phyloP scores from a whole-genome alignment of 768 basidiomycete genomes.

The Auriscalpium vulgare region DNA sequence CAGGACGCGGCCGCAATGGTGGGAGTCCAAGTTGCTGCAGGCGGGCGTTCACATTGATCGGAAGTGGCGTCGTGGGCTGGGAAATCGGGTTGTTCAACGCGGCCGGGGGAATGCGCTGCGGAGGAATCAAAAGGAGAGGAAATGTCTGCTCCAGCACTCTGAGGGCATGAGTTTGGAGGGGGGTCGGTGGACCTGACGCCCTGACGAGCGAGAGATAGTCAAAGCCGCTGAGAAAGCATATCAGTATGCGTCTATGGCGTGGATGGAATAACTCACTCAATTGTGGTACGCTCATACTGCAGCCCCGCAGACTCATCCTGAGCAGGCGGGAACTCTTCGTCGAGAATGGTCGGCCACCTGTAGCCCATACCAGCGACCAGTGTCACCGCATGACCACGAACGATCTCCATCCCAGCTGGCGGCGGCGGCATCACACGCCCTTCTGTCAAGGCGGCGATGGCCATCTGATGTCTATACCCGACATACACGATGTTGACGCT shows the following conservation, averaged over 20 bases:
- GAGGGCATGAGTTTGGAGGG: conserved; percentile 12
- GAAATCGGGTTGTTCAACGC: conserved; percentile 1
- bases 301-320: conserved; percentile 9
- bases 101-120: neutral
- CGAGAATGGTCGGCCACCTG: conserved; percentile 36
- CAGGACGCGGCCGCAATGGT: conserved; percentile 9
- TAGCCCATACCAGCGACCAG: conserved; percentile 29
- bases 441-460: conserved; percentile 5
- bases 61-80: conserved; percentile 1
- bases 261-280: conserved; percentile 6
- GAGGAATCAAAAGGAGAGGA: conserved; percentile 7
- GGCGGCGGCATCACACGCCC: conserved; percentile 20
- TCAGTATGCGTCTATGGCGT: neutral
- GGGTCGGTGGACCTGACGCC: conserved; percentile 10
- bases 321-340: conserved; percentile 20
- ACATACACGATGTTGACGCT: neutral
- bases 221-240: conserved; percentile 3
- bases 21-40: conserved; percentile 13
- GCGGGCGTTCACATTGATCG: conserved; percentile 8
- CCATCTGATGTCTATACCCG: neutral
- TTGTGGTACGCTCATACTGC: conserved; percentile 10
- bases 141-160: conserved; percentile 12
- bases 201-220: conserved; percentile 13
- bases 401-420: conserved; percentile 10
- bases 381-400: conserved; percentile 18